These are phyloP conservation scores for Fragaria ananassa DNA, from an alignment of 306 rosid genomes.

Conservation along the genomic window DNA sequence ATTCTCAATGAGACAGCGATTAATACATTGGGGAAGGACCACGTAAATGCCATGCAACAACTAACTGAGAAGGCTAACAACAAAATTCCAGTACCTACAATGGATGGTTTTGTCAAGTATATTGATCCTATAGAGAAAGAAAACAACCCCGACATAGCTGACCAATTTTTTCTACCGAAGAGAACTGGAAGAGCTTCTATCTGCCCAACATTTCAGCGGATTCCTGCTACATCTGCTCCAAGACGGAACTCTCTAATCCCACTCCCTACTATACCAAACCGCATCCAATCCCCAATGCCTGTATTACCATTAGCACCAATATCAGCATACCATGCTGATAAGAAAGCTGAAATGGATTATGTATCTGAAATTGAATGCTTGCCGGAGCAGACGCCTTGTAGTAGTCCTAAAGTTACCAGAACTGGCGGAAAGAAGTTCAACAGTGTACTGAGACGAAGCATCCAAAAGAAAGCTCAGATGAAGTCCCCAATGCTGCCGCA, in stretches of 20 bases:
- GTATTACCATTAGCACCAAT: conserved; percentile 37
- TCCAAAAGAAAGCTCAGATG: conserved; percentile 54
- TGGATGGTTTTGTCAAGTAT: conserved; percentile 51
- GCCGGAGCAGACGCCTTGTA: conserved; percentile 47
- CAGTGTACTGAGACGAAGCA: conserved; percentile 66
- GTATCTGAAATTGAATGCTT: conserved; percentile 44
- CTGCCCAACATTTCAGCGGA: conserved; percentile 52
- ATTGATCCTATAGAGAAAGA: conserved; percentile 72
- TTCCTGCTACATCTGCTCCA: conserved; percentile 49
- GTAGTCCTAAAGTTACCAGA: conserved; percentile 69
- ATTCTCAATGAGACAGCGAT: conserved; percentile 39
- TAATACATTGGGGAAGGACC: conserved; percentile 44
- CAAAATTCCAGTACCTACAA: conserved; percentile 43
- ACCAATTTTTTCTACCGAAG: conserved; percentile 46
- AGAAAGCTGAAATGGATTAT: conserved; percentile 41
- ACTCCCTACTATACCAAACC: conserved; percentile 52
- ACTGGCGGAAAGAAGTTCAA: conserved; percentile 60
- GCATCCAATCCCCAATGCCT: conserved; percentile 44
- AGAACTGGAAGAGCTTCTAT: conserved; percentile 74
- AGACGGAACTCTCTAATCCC: conserved; percentile 89
- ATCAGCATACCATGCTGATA: conserved; percentile 32
- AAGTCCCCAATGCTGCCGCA: conserved; percentile 75
- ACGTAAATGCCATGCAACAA: conserved; percentile 45
- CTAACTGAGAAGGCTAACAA: conserved; percentile 52
- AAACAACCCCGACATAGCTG: conserved; percentile 70